phyloP scores from a whole-genome alignment of 306 rosid species.

The Gillenia trifoliata region DNA sequence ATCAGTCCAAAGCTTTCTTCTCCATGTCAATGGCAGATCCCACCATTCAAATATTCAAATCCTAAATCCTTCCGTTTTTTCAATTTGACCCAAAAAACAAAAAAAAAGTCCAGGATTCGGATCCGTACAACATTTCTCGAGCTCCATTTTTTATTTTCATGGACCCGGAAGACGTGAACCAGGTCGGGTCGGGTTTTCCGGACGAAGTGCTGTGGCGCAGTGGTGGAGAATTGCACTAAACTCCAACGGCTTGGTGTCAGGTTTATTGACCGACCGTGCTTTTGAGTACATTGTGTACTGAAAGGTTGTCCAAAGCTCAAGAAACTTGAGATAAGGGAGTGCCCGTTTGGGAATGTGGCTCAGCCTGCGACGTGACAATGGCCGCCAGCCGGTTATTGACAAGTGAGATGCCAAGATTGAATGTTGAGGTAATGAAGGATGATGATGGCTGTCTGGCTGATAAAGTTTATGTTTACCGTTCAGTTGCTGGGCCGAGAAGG shows the following conservation, averaged over 20 bases:
- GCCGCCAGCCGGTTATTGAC: neutral
- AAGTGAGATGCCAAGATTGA: conserved; percentile 61
- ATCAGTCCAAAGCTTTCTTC: no score
- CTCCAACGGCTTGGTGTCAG: no score
- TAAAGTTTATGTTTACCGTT: conserved; percentile 68
- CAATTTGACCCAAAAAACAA: no score
- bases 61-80: neutral
- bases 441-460: conserved; percentile 38
- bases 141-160: neutral
- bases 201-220: conserved; percentile 39
- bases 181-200: neutral
- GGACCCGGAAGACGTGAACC: conserved; percentile 9
- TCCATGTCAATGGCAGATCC: neutral
- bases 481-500: conserved; percentile 76
- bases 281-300: neutral
- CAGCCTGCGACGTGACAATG: neutral
- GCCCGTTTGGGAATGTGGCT: neutral
- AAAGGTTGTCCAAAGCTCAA: neutral
- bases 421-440: conserved; percentile 70
- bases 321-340: conserved; percentile 45
- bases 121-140: neutral
- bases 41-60: neutral
- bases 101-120: neutral
- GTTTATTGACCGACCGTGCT: no score
- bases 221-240: no score